Conservation (phyloP, 257 asterid genomes). For the Salvia miltiorrhiza region DNA sequence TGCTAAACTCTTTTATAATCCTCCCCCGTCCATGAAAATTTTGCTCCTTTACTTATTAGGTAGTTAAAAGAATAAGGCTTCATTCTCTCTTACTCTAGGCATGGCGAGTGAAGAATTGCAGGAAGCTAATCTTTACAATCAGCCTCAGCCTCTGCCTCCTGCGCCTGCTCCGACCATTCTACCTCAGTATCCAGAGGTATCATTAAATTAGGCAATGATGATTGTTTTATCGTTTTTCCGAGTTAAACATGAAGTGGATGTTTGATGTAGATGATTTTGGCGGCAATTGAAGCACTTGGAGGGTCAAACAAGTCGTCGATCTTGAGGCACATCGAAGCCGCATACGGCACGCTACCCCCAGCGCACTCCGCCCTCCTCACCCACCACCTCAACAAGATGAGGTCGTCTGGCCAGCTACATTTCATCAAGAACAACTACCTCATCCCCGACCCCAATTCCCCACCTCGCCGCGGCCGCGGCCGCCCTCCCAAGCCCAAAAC, state of each 20-base stretch:
- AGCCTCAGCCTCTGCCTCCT: slow-evolving; percentile 21
- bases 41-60: too few species aligned
- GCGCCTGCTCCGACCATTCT: slow-evolving; percentile 25
- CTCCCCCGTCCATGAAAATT: not conserved
- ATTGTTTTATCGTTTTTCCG: too few species aligned
- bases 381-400: slow-evolving; percentile 70
- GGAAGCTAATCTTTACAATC: not conserved
- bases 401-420: slow-evolving; percentile 50
- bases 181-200: slow-evolving; percentile 69
- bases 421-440: slow-evolving; percentile 64
- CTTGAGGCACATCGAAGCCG: slow-evolving; percentile 57
- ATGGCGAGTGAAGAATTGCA: slow-evolving; percentile 50
- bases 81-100: not conserved
- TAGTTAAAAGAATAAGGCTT: too few species aligned
- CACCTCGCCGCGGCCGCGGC: slow-evolving; percentile 85
- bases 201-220: not conserved
- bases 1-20: slow-evolving; percentile 44
- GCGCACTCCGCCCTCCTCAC: slow-evolving; percentile 52
- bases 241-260: too few species aligned
- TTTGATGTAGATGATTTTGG: slow-evolving; percentile 36
- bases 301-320: slow-evolving; percentile 66
- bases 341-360: slow-evolving; percentile 50
- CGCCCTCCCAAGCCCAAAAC: slow-evolving; percentile 79
- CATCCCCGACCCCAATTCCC: slow-evolving; percentile 53
- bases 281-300: slow-evolving; percentile 51